Evolutionary conservation across 441 rosid species (phyloP), one percentile per base, ranked within the genome.

Genomic region (Biscutella laevigata): DNA sequence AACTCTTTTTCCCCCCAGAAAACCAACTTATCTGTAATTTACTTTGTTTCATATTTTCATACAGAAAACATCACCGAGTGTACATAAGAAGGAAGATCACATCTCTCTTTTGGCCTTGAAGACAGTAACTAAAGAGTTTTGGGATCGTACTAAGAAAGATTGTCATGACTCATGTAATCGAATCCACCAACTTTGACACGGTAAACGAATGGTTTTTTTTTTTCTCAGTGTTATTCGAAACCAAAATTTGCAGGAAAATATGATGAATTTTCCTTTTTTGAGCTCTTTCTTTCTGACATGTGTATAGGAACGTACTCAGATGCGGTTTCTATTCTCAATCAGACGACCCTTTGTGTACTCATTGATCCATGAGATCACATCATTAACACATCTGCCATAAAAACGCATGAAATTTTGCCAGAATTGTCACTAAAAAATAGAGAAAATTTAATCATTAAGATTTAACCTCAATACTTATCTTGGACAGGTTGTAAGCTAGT

Each of bases 301-400:
- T 39, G 24, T 32, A 16, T 54, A 54, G 56, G 51, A 32, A 39
- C 33, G 14, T 47, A 21, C 37, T 47, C n/a, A n/a, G 45, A 47
- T 32, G 62, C 25, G 19, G 35, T 43, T 63, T 54, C 29, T 62
- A 27, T 7, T 32, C 50, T 54, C 35, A 24, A 5, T 21, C 24
- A 29, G 56, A 46, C 22, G 27, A 47, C 62, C 44, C 30, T 47
- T 47, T n/a, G n/a, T n/a, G n/a, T n/a, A n/a, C n/a, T n/a, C n/a
- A n/a, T n/a, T n/a, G n/a, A n/a, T n/a, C n/a, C n/a, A n/a, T n/a
- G n/a, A n/a, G n/a, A n/a, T n/a, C n/a, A n/a, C n/a, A n/a, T n/a
- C n/a, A n/a, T n/a, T n/a, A n/a, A n/a, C n/a, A n/a, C n/a, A n/a
- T n/a, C n/a, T n/a, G n/a, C n/a, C n/a, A n/a, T n/a, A n/a, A n/a